phyloP scores from a whole-genome alignment of 2,329 filamentous ascomycete species.

The Coniochaeta sp. region DNA sequence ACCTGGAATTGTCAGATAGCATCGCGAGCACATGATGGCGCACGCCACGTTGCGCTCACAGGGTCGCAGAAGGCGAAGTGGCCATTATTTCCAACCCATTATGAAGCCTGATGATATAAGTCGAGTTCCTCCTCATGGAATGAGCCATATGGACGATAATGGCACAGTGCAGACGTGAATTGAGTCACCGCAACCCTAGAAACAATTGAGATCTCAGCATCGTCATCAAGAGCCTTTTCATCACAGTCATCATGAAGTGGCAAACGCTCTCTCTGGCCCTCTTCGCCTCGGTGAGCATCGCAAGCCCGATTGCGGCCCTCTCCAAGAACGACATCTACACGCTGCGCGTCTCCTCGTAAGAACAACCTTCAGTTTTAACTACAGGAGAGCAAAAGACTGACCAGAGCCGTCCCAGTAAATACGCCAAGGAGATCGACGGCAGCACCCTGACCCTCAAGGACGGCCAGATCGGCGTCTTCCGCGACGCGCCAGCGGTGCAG shows the following conservation, averaged over 20 bases:
- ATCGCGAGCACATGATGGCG: background rate
- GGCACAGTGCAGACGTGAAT: background rate
- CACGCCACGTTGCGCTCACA: background rate
- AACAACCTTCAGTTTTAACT: background rate
- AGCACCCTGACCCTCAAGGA: conserved; percentile 22
- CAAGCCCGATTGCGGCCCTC: conserved; percentile 8
- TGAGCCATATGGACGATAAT: background rate
- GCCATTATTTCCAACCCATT: background rate
- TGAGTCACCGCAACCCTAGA: background rate
- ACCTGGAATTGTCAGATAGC: background rate
- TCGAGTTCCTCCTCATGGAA: background rate
- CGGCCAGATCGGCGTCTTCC: conserved; percentile 24
- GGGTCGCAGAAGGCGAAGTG: background rate
- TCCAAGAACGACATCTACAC: conserved; percentile 11
- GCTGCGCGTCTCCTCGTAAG: conserved; percentile 16
- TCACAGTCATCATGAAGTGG: conserved; percentile 12
- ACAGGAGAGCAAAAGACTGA: background rate
- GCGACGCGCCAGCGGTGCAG: conserved; percentile 10
- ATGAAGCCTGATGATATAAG: background rate
- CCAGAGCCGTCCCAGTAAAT: background rate
- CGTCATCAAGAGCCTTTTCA: background rate
- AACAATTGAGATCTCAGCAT: background rate
- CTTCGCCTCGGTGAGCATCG: conserved; percentile 9
- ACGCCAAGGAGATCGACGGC: conserved; percentile 18
- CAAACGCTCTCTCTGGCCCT: conserved; percentile 10